Evolutionary conservation across 179 eudicot genomes (phyloP).

Genomic region (Silene noctiflora): DNA sequence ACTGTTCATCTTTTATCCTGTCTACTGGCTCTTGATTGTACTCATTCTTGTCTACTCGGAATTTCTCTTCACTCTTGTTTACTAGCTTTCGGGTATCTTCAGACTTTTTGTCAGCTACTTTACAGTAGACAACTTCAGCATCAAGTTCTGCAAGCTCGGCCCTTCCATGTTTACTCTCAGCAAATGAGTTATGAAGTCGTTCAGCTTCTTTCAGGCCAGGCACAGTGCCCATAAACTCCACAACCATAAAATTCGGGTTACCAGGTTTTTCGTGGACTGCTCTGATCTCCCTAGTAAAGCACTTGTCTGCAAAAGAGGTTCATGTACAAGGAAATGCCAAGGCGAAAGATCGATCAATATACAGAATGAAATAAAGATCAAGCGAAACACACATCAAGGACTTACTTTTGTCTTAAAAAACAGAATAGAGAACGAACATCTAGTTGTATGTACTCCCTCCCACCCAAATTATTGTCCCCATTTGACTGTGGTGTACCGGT

Average conservation of each 20-base stretch:
- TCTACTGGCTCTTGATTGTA: slow-evolving; percentile 7
- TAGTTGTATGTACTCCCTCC: background rate
- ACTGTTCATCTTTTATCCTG: background rate
- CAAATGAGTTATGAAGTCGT: slow-evolving; percentile 21
- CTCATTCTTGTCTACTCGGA: too few species aligned
- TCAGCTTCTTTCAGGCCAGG: slow-evolving; percentile 33
- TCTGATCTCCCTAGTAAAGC: slow-evolving; percentile 22
- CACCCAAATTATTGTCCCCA: background rate
- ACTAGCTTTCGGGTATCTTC: background rate
- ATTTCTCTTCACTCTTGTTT: background rate
- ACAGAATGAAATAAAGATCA: background rate
- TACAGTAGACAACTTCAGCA: slow-evolving; percentile 6
- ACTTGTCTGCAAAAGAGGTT: slow-evolving; percentile 23
- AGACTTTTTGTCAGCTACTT: background rate
- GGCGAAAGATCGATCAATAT: slow-evolving; percentile 23
- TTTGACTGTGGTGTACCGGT: background rate
- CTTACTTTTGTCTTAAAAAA: background rate
- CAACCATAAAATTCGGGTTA: slow-evolving; percentile 18
- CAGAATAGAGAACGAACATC: background rate
- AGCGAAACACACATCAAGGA: background rate
- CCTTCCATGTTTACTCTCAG: slow-evolving; percentile 28
- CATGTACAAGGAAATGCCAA: slow-evolving; percentile 13
- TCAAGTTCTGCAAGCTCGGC: slow-evolving; percentile 18
- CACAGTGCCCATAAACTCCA: slow-evolving; percentile 23
- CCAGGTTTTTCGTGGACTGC: slow-evolving; percentile 26